A percentile compares a stretch with the other conserved stretches of the same genome.
Evolutionary conservation across 139 green algal species (phyloP).

Genomic region (Ettlia oleoabundans): DNA sequence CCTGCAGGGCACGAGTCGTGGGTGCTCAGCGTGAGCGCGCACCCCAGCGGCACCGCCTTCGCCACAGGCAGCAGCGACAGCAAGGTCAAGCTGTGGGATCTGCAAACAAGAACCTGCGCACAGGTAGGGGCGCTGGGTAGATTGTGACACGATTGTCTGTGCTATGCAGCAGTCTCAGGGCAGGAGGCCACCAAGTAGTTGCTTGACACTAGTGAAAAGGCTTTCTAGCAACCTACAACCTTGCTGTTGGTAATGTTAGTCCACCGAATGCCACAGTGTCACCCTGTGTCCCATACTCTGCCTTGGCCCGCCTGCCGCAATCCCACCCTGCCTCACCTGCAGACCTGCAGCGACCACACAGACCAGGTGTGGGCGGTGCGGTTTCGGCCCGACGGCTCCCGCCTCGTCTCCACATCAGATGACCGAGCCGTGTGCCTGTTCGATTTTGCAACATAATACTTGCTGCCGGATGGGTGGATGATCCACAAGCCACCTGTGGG

Average conservation of each 20-base stretch:
- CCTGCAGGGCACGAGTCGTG: constrained; percentile 86
- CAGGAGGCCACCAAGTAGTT: no score
- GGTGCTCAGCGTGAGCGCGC: constrained; percentile 81
- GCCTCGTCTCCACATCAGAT: constrained; percentile 70
- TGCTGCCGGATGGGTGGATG: not conserved
- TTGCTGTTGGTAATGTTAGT: no score
- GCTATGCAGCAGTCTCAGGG: no score
- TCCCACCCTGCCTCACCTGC: not conserved
- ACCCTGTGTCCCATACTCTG: not conserved
- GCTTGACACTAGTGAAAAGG: no score
- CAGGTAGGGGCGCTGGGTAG: constrained; percentile 51
- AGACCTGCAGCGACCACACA: constrained; percentile 52
- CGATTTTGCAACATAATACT: constrained; percentile 21
- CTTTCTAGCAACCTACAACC: no score
- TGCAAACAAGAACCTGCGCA: constrained; percentile 69
- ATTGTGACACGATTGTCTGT: no score
- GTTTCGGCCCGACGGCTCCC: constrained; percentile 63
- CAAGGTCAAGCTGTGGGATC: constrained; percentile 91
- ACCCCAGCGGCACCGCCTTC: constrained; percentile 74
- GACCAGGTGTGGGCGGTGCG: constrained; percentile 81
- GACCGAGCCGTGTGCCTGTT: constrained; percentile 72
- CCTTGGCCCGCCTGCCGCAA: not conserved
- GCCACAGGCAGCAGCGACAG: constrained; percentile 78
- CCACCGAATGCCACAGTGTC: no score
- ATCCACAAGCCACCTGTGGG: no score